These are phyloP conservation scores for baker's yeast (Saccharomyces cerevisiae) DNA, from an alignment of 805 yeast genomes.

Conservation along the genomic window DNA sequence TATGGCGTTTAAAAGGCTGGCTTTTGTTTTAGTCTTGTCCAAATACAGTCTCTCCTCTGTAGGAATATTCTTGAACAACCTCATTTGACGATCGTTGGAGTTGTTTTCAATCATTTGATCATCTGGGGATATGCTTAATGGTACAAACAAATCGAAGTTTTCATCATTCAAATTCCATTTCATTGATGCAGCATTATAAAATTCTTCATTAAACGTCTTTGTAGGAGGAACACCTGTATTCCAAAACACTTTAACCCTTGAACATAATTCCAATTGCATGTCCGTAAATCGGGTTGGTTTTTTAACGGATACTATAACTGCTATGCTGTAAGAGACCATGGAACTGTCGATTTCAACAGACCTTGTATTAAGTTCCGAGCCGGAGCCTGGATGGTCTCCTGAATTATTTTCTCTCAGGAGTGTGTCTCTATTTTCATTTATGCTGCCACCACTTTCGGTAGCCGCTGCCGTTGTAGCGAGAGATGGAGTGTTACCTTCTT, in stretches of 20 bases:
- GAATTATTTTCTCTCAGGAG: background rate
- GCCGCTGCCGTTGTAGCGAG: background rate
- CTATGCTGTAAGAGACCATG: slow-evolving; percentile 44
- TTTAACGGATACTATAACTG: slow-evolving; percentile 39
- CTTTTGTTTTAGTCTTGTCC: slow-evolving; percentile 7
- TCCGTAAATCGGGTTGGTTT: slow-evolving; percentile 34
- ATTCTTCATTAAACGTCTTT: slow-evolving; percentile 37
- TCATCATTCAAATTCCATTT: slow-evolving; percentile 38
- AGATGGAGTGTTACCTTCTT: background rate
- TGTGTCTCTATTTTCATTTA: background rate
- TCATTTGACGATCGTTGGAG: background rate
- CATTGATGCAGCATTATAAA: slow-evolving; percentile 39
- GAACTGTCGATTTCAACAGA: slow-evolving; percentile 9
- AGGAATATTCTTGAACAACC: slow-evolving; percentile 7
- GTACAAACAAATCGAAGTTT: slow-evolving; percentile 38
- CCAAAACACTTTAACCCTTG: slow-evolving; percentile 43
- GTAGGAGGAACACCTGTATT: slow-evolving; percentile 45
- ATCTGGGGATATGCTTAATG: slow-evolving; percentile 15
- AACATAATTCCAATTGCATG: slow-evolving; percentile 36
- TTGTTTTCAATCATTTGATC: slow-evolving; percentile 8
- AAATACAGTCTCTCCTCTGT: slow-evolving; percentile 6
- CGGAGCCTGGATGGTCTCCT: background rate
- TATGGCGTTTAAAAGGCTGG: slow-evolving; percentile 1
- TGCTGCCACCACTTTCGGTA: background rate
- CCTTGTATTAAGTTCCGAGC: background rate